Evolutionary conservation across 1,284 basidiomycete species (phyloP), one percentile per base, ranked within the genome.

Genomic region (Marasmius tenuissimus): DNA sequence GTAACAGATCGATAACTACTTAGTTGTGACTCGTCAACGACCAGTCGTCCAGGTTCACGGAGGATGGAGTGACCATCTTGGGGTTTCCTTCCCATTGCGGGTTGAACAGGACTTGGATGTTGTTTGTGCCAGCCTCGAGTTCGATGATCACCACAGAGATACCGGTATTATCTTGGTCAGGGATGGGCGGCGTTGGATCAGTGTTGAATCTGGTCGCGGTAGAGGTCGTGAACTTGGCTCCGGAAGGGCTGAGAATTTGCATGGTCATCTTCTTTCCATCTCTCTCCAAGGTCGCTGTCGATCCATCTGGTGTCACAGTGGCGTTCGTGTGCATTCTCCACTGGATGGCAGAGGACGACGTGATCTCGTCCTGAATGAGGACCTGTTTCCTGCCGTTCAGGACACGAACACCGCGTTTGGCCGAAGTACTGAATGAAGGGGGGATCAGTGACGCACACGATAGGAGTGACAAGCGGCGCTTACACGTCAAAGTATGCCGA

Each of bases 321-420:
- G 88, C 91, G 71, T 97, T 99, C 64, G 97, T 98, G 76, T 99
- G 96, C 82, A 96, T 93, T 55, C 96, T 87, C 97, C 97, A 98
- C 81, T 91, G 84, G 61, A 96, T 78, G 27, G 81, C 70, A 27
- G 75, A 78, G 33, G 80, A 75, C 2, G 87, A 78, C 18, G 76
- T 81, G 71, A 96, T 87, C 70, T 97, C 94, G 75, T 96, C 94
- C 74, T 94, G 94, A 47, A 96, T 74, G 7, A 99, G 86, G n/a
- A 98, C 86, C 76, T 98, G 97, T 66, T 85, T 86, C 62, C 97
- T 88, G 48, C 81, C 83, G 76, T 99, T 99, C 66, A 99, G 73
- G 67, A 91, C 74, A 59, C 96, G 93, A 63, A 97, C 83, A 64
- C 96, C 97, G 61, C 97, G 95, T 71, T 88, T 85, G 70, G 93